A percentile compares a stretch with the other conserved stretches of the same genome.
phyloP scores from a whole-genome alignment of 768 basidiomycete species.

The Leccinum boreale region DNA sequence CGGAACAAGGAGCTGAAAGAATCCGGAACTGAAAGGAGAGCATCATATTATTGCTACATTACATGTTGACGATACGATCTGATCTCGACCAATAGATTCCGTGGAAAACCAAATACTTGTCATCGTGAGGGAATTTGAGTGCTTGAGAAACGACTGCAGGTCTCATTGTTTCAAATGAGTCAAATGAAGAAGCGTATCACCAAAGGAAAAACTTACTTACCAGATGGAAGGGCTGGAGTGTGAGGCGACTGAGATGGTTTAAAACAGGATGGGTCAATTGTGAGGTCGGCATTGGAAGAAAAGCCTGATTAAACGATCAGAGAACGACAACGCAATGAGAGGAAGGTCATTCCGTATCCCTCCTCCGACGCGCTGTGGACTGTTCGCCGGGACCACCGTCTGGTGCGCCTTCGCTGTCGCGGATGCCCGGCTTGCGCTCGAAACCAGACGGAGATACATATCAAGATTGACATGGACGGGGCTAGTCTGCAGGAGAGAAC shows the following conservation, averaged over 20 bases:
- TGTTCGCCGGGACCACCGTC: constrained; percentile 16
- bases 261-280: constrained; percentile 45
- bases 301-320: constrained; percentile 33
- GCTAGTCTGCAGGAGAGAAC: neutral
- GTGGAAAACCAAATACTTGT: constrained; percentile 68
- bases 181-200: neutral
- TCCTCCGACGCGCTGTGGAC: constrained; percentile 20
- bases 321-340: neutral
- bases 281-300: constrained; percentile 38
- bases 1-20: constrained; percentile 65
- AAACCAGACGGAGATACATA: constrained; percentile 21
- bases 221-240: constrained; percentile 42
- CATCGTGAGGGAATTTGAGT: constrained; percentile 41
- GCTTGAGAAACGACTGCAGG: constrained; percentile 41
- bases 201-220: constrained; percentile 25
- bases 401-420: constrained; percentile 7
- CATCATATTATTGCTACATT: neutral
- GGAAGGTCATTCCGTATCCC: constrained; percentile 16
- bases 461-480: neutral
- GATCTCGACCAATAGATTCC: constrained; percentile 69
- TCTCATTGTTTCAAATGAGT: constrained; percentile 23
- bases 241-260: constrained; percentile 33
- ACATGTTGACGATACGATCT: constrained; percentile 14
- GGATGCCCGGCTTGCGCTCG: constrained; percentile 17
- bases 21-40: constrained; percentile 52